Evolutionary conservation across 2,329 filamentous ascomycete genomes (phyloP).

Genomic region (Aspergillus neotritici): DNA sequence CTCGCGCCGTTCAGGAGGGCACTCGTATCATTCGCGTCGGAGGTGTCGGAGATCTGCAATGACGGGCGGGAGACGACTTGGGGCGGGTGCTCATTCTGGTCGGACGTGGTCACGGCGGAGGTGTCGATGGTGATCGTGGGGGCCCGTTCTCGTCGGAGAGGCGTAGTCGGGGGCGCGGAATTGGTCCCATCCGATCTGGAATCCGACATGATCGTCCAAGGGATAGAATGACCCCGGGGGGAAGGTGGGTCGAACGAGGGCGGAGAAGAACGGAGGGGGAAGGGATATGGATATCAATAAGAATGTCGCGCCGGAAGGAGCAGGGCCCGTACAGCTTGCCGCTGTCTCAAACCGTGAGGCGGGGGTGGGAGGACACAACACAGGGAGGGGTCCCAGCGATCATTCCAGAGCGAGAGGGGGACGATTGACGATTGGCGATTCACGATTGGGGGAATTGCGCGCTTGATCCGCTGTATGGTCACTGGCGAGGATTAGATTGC

Average conservation of each 20-base stretch:
- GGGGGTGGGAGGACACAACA: neutral
- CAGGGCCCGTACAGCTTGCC: conserved; percentile 6
- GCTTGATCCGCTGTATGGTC: conserved; percentile 1
- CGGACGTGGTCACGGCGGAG: conserved; percentile 45
- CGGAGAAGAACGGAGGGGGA: conserved; percentile 4
- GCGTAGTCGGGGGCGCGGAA: conserved; percentile 23
- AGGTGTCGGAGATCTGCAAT: conserved; percentile 33
- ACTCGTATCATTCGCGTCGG: conserved; percentile 27
- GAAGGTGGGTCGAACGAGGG: conserved; percentile 11
- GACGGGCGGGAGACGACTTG: conserved; percentile 33
- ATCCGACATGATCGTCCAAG: conserved; percentile 28
- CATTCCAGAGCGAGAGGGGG: conserved; percentile 5
- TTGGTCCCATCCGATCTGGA: conserved; percentile 22
- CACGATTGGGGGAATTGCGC: neutral
- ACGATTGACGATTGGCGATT: conserved; percentile 4
- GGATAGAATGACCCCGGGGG: conserved; percentile 2
- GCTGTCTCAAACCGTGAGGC: conserved; percentile 9
- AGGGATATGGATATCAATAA: conserved; percentile 17
- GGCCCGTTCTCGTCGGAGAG: conserved; percentile 40
- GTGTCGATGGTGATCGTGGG: conserved; percentile 56
- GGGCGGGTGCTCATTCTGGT: conserved; percentile 29
- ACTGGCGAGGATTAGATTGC: neutral
- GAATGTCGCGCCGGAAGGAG: conserved; percentile 20
- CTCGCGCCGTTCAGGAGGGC: conserved; percentile 26
- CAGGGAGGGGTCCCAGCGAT: neutral